phyloP scores from a whole-genome alignment of 1,139 yeast species.

The Yamadazyma atlantica region DNA sequence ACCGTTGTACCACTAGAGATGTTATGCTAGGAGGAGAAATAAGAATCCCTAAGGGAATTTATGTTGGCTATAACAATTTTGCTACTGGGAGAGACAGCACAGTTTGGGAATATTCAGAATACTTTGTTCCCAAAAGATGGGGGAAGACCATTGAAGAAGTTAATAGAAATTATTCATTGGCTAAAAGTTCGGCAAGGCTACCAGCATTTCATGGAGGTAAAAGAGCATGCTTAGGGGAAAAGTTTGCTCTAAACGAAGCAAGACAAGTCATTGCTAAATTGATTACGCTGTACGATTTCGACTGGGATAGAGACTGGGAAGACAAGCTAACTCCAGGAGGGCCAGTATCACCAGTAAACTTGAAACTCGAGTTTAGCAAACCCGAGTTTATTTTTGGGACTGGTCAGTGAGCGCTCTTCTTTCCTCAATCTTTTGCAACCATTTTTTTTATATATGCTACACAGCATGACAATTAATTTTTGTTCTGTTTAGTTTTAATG shows the following conservation, averaged over 20 bases:
- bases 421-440: not conserved
- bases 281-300: constrained; percentile 32
- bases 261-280: constrained; percentile 38
- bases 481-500: too few relatives aligned
- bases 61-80: constrained; percentile 59
- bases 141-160: constrained; percentile 41
- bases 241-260: constrained; percentile 51
- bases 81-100: constrained; percentile 52
- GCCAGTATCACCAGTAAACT: constrained; percentile 23
- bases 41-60: constrained; percentile 51
- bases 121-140: constrained; percentile 60
- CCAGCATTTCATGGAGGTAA: constrained; percentile 63
- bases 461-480: too few relatives aligned
- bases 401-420: not conserved
- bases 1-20: constrained; percentile 42
- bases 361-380: constrained; percentile 16
- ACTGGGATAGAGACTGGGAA: constrained; percentile 45
- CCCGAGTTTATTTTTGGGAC: not conserved
- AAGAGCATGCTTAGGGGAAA: constrained; percentile 64
- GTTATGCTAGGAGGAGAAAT: constrained; percentile 42
- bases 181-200: constrained; percentile 46
- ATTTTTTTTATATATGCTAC: not conserved
- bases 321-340: constrained; percentile 51
- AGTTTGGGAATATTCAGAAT: constrained; percentile 49
- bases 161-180: constrained; percentile 33